Evolutionary conservation across 2,329 filamentous ascomycete genomes (phyloP).

Genomic region (Trichoderma guizhouense): DNA sequence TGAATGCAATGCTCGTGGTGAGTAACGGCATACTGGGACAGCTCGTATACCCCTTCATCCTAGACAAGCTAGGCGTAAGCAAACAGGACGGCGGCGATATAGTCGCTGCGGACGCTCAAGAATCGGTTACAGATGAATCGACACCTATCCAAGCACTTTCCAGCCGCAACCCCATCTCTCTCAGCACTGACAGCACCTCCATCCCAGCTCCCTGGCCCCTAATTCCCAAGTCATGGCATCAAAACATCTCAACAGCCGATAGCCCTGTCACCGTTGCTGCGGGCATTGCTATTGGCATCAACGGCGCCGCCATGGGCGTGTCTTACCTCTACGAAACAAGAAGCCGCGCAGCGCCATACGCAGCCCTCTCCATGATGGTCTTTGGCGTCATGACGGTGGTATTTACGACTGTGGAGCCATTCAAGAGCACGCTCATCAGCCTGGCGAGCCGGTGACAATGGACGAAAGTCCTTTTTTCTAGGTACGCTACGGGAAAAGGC

Average conservation of each 20-base stretch:
- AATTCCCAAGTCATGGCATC: constrained; percentile 1
- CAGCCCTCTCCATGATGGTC: constrained; percentile 55
- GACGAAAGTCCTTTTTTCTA: not conserved
- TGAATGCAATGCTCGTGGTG: constrained; percentile 51
- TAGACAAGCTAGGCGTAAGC: constrained; percentile 30
- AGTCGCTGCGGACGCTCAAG: not conserved
- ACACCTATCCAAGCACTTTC: not conserved
- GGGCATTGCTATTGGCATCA: constrained; percentile 54
- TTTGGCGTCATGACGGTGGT: constrained; percentile 56
- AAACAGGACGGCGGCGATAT: not conserved
- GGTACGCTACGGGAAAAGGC: not conserved
- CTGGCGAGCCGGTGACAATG: constrained; percentile 27
- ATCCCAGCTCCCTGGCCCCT: not conserved
- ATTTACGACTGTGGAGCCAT: constrained; percentile 48
- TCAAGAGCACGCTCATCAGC: constrained; percentile 37
- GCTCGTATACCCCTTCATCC: constrained; percentile 36
- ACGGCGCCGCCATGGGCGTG: constrained; percentile 59
- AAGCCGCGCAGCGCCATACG: constrained; percentile 53
- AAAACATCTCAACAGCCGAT: constrained; percentile 24
- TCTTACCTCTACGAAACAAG: constrained; percentile 53
- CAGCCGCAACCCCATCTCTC: not conserved
- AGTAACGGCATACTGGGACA: constrained; percentile 48
- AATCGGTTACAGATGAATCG: not conserved
- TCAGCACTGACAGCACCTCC: not conserved
- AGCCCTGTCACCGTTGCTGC: constrained; percentile 42